phyloP scores from a whole-genome alignment of 1,139 yeast species.

The Pichia sp. region DNA sequence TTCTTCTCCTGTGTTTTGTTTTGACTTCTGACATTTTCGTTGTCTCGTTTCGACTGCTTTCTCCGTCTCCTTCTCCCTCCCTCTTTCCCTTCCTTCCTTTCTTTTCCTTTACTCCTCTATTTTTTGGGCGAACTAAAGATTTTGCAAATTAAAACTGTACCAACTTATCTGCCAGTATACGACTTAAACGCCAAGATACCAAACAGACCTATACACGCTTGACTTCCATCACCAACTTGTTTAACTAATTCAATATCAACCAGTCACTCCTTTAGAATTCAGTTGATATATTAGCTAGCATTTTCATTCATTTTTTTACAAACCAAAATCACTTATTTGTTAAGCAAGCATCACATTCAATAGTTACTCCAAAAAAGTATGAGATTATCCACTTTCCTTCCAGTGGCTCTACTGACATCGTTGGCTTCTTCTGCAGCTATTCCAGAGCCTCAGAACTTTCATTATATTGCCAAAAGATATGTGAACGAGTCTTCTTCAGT shows the following conservation, averaged over 20 bases:
- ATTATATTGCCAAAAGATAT: slow-evolving; percentile 23
- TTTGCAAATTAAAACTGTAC: too few species aligned
- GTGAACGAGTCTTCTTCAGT: slow-evolving; percentile 22
- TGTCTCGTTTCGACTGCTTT: background rate
- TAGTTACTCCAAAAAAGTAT: slow-evolving; percentile 10
- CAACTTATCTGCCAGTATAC: background rate
- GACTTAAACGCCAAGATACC: background rate
- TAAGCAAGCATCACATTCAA: background rate
- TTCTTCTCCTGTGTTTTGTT: background rate
- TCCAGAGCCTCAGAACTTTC: slow-evolving; percentile 19
- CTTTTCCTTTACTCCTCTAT: too few species aligned
- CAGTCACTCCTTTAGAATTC: slow-evolving; percentile 29
- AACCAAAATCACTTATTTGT: background rate
- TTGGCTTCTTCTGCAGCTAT: slow-evolving; percentile 18
- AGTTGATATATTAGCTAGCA: slow-evolving; percentile 17
- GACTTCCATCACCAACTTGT: slow-evolving; percentile 3
- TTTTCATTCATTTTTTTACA: slow-evolving; percentile 4
- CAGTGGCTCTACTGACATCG: slow-evolving; percentile 13
- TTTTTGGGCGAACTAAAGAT: too few species aligned
- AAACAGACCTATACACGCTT: background rate
- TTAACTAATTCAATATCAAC: slow-evolving; percentile 19
- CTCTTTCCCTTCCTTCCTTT: background rate
- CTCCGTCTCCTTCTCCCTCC: background rate
- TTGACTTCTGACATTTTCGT: background rate
- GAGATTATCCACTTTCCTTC: background rate